Percentiles rank a stretch among this genome's conserved stretches.
These are phyloP conservation scores for Microbotryomycetes sp. DNA, from an alignment of 1,284 basidiomycete species.

Conservation along the genomic window DNA sequence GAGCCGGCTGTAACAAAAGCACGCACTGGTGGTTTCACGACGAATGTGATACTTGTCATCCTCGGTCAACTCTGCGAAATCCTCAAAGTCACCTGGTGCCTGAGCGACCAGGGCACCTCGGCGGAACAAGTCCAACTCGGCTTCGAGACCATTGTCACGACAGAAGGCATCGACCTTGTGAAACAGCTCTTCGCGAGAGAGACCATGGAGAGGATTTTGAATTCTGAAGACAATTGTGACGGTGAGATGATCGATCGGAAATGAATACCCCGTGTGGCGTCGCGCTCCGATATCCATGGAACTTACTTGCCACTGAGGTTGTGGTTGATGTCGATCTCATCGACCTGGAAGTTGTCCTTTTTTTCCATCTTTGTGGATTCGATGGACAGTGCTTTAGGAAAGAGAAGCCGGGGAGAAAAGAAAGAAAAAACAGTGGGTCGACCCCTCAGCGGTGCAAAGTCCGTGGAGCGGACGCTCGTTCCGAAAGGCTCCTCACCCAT, in stretches of 20 bases:
- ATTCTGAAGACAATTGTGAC: conserved; percentile 6
- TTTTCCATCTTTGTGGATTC: background rate
- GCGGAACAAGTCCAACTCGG: conserved; percentile 45
- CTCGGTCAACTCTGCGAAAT: conserved; percentile 53
- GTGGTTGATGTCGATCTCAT: background rate
- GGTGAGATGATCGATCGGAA: no score
- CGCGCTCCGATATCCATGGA: no score
- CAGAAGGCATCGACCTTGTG: conserved; percentile 5
- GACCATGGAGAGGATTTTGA: conserved; percentile 16
- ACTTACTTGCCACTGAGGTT: background rate
- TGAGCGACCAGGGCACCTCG: conserved; percentile 62
- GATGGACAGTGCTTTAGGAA: no score
- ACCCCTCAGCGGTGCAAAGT: no score
- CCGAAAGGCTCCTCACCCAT: no score
- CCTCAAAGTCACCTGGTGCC: conserved; percentile 52
- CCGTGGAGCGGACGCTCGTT: no score
- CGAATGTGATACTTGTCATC: conserved; percentile 52
- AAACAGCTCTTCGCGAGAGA: conserved; percentile 12
- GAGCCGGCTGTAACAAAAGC: no score
- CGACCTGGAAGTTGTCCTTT: background rate
- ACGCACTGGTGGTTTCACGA: conserved; percentile 57
- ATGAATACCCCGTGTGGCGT: no score
- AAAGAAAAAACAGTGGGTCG: no score
- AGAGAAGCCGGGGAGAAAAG: no score
- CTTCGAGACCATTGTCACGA: background rate